A percentile compares a stretch with the other conserved stretches of the same genome.
Evolutionary conservation across 306 rosid species (phyloP).

Genomic region (Gastrolobium bilobum): DNA sequence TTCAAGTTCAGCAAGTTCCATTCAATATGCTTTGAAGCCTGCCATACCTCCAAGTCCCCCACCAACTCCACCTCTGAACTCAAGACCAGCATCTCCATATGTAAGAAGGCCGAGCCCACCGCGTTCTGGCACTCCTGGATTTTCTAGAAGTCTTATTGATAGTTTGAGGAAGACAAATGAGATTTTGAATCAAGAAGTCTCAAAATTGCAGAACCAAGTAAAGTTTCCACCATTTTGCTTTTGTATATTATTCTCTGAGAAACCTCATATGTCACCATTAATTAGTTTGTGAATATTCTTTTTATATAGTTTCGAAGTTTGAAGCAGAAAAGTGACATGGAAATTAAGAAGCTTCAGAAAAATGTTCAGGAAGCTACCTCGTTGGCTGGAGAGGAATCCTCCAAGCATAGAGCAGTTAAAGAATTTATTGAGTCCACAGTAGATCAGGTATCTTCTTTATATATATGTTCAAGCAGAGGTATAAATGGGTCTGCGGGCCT

Average conservation of each 20-base stretch:
- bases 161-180: conserved; percentile 79
- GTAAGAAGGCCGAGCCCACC: conserved; percentile 84
- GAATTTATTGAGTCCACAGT: conserved; percentile 64
- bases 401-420: conserved; percentile 58
- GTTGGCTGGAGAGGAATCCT: conserved; percentile 63
- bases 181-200: conserved; percentile 69
- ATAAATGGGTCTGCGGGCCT: too few relatives aligned
- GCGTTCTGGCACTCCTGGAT: conserved; percentile 64
- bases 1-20: conserved; percentile 67
- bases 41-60: conserved; percentile 52
- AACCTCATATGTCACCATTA: conserved; percentile 5
- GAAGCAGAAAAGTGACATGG: conserved; percentile 66
- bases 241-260: not conserved
- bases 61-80: conserved; percentile 48
- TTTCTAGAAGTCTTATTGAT: conserved; percentile 85
- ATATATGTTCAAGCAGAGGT: not conserved
- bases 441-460: conserved; percentile 67
- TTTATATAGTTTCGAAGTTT: conserved; percentile 66
- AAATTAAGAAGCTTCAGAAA: conserved; percentile 60
- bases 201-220: conserved; percentile 77
- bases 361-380: conserved; percentile 53
- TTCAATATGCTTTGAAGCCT: conserved; percentile 70
- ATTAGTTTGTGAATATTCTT: conserved; percentile 40
- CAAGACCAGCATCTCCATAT: conserved; percentile 75
- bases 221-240: conserved; percentile 33